These are phyloP conservation scores for Paecilomyces sp. DNA, from an alignment of 2,329 filamentous ascomycete genomes.

Conservation along the genomic window DNA sequence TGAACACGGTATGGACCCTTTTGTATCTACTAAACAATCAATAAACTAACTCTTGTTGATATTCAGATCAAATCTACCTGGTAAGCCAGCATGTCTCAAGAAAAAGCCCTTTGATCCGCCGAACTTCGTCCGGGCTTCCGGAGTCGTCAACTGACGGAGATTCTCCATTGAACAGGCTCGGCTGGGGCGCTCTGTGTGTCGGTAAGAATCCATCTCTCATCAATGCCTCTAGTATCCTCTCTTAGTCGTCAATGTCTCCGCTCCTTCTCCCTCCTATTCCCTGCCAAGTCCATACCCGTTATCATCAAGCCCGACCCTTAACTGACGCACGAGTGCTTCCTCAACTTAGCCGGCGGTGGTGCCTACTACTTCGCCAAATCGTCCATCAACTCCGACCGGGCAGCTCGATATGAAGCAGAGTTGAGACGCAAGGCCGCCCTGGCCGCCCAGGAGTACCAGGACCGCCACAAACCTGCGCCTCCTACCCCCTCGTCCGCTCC, in stretches of 20 bases:
- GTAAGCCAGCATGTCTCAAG: conserved; percentile 32
- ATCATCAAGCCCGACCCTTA: neutral
- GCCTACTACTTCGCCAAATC: conserved; percentile 96
- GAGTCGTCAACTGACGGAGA: conserved; percentile 10
- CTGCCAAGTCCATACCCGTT: neutral
- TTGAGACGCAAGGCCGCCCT: conserved; percentile 50
- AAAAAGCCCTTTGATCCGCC: neutral
- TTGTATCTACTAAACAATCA: neutral
- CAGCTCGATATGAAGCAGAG: conserved; percentile 61
- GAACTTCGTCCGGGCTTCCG: neutral
- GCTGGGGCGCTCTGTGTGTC: conserved; percentile 82
- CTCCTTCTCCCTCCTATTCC: neutral
- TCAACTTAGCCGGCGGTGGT: conserved; percentile 64
- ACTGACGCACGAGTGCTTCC: conserved; percentile 7
- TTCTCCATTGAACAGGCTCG: conserved; percentile 54
- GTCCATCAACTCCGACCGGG: conserved; percentile 85
- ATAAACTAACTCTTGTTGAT: neutral
- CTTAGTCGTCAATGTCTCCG: neutral
- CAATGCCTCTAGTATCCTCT: neutral
- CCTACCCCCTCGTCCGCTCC: conserved; percentile 2
- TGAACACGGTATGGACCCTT: conserved; percentile 46
- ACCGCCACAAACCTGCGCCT: conserved; percentile 17
- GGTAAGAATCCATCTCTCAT: conserved; percentile 47
- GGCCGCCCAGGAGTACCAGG: conserved; percentile 26
- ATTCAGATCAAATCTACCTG: conserved; percentile 52